Evolutionary conservation across 164 flowering plant species (phyloP).

Genomic region (Vitis cinerea): DNA sequence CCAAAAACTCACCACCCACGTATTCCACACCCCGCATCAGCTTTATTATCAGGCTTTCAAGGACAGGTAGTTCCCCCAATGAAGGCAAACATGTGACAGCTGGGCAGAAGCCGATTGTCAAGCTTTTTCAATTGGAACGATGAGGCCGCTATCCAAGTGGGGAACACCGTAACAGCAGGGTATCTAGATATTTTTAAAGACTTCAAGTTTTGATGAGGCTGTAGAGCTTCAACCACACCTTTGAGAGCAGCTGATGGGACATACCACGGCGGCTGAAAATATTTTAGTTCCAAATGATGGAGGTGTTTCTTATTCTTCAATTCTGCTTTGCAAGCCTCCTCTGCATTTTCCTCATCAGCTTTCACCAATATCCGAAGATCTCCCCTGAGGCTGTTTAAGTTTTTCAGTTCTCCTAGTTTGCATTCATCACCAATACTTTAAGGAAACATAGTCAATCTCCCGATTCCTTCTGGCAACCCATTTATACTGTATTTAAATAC

Average conservation of each 20-base stretch:
- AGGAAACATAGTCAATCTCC: not conserved
- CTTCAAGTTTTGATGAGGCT: conserved; percentile 6
- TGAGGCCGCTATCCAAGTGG: no score
- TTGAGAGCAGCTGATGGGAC: no score
- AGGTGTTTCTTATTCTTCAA: conserved; percentile 1
- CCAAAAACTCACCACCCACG: conserved; percentile 14
- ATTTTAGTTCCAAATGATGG: not conserved
- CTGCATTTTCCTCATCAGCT: conserved; percentile 3
- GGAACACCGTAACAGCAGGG: no score
- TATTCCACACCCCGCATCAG: not conserved
- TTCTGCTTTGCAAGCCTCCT: conserved; percentile 14
- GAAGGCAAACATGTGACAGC: conserved; percentile 15
- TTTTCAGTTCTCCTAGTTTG: conserved; percentile 2
- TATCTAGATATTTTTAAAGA: no score
- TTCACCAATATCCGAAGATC: conserved; percentile 1
- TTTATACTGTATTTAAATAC: not conserved
- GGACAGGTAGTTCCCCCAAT: conserved; percentile 12
- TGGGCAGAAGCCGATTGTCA: not conserved
- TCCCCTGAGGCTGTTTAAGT: conserved; percentile 13
- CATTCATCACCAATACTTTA: not conserved
- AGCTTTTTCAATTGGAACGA: not conserved
- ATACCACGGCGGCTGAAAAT: not conserved
- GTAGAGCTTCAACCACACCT: conserved; percentile 17
- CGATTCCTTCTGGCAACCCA: conserved; percentile 15
- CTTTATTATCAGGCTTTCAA: not conserved